Conservation (phyloP, 2,329 filamentous ascomycete genomes). For the Fusarium bactridioides region DNA sequence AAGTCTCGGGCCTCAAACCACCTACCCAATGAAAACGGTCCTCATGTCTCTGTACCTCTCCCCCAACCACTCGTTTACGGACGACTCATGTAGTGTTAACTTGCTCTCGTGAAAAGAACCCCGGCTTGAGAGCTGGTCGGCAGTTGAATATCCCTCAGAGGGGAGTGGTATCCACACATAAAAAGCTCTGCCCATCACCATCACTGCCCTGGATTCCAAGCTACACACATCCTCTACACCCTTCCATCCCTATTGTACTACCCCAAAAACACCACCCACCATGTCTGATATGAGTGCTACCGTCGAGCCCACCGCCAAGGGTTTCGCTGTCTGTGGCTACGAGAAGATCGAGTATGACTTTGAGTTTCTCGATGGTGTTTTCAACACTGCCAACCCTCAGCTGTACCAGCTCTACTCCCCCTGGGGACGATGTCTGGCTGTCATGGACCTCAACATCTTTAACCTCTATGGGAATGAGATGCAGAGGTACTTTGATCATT, state of each 20-base stretch:
- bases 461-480: slow-evolving; percentile 72
- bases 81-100: not conserved
- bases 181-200: slow-evolving; percentile 18
- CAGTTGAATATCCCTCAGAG: slow-evolving; percentile 4
- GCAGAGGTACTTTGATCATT: slow-evolving; percentile 71
- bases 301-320: slow-evolving; percentile 68
- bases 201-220: not conserved
- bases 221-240: slow-evolving; percentile 17
- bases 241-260: not conserved
- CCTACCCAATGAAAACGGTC: not conserved
- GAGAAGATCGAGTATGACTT: slow-evolving; percentile 83
- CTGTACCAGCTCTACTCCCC: slow-evolving; percentile 70
- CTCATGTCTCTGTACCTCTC: slow-evolving; percentile 7
- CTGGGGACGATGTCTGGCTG: slow-evolving; percentile 71
- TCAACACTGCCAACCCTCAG: slow-evolving; percentile 66
- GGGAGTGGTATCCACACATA: slow-evolving; percentile 4
- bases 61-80: not conserved
- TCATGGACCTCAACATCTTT: slow-evolving; percentile 77
- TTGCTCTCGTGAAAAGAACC: slow-evolving; percentile 6
- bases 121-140: slow-evolving; percentile 4
- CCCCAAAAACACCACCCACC: slow-evolving; percentile 29
- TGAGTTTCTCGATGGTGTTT: slow-evolving; percentile 74
- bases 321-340: slow-evolving; percentile 76
- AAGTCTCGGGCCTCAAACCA: slow-evolving; percentile 6
- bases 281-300: slow-evolving; percentile 77